These are phyloP conservation scores for Erythrobasidium hasegawianum DNA, from an alignment of 1,284 basidiomycete genomes.

Conservation along the genomic window DNA sequence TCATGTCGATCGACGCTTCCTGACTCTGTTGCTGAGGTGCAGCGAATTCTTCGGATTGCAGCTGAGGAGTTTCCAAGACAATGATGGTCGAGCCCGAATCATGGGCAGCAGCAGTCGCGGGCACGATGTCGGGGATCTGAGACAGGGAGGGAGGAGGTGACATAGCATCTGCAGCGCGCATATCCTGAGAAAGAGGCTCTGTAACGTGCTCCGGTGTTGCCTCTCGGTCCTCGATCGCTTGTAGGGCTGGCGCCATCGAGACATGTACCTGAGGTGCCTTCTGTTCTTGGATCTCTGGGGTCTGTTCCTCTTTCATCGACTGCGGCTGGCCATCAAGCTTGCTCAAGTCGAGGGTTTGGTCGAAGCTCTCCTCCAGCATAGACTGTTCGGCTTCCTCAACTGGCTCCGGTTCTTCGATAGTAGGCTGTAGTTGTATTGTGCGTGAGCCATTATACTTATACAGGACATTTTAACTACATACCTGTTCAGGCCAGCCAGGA, in stretches of 20 bases:
- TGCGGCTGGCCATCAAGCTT: background rate
- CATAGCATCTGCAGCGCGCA: background rate
- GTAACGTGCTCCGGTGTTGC: background rate
- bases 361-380: background rate
- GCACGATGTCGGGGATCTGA: conserved; percentile 13
- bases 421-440: background rate
- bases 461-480: background rate
- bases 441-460: background rate
- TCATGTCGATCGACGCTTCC: conserved; percentile 4
- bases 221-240: background rate
- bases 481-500: conserved; percentile 24
- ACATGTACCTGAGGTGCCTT: too few relatives aligned
- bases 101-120: background rate
- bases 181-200: background rate
- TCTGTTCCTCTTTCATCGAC: background rate
- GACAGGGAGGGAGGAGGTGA: conserved; percentile 2
- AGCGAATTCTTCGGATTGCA: background rate
- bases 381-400: background rate
- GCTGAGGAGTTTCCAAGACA: conserved; percentile 1
- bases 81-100: background rate
- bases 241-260: background rate
- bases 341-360: background rate
- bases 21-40: background rate
- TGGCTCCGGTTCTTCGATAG: background rate
- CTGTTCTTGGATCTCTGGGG: too few relatives aligned